A percentile compares a stretch with the other conserved stretches of the same genome.
These are phyloP conservation scores for Scheffersomyces insectosa DNA, from an alignment of 1,139 yeast genomes.

Conservation along the genomic window DNA sequence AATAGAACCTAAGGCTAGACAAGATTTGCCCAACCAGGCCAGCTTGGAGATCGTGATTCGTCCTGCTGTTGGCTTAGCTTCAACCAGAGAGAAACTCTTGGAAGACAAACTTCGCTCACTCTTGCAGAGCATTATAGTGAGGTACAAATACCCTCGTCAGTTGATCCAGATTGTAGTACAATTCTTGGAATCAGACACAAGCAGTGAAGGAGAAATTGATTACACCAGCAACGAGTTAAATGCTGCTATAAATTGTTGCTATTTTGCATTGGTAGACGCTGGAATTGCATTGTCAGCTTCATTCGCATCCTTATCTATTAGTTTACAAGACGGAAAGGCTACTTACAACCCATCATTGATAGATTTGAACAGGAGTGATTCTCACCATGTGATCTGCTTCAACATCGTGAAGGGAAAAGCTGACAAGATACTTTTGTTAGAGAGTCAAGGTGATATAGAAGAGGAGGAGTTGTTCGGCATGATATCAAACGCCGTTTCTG, in stretches of 20 bases:
- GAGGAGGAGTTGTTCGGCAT: conserved; percentile 54
- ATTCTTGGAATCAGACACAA: conserved; percentile 57
- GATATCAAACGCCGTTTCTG: conserved; percentile 47
- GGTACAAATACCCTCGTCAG: conserved; percentile 79
- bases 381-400: conserved; percentile 70
- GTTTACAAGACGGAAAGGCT: conserved; percentile 33
- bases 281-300: conserved; percentile 68
- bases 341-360: conserved; percentile 44
- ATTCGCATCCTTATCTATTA: conserved; percentile 55
- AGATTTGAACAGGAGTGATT: conserved; percentile 44
- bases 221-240: conserved; percentile 58
- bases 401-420: conserved; percentile 54
- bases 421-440: conserved; percentile 60
- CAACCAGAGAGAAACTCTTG: conserved; percentile 74
- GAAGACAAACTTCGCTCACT: conserved; percentile 71
- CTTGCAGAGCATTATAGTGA: conserved; percentile 59
- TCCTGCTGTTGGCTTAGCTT: conserved; percentile 74
- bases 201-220: conserved; percentile 22
- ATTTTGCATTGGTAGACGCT: conserved; percentile 75
- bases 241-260: conserved; percentile 71
- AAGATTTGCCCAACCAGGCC: conserved; percentile 79
- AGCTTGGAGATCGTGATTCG: conserved; percentile 79
- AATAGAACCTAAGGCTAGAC: conserved; percentile 78
- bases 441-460: conserved; percentile 70
- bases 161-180: conserved; percentile 87